Evolutionary conservation across 1,139 yeast genomes (phyloP).

Genomic region (Yamadazyma aaseri): DNA sequence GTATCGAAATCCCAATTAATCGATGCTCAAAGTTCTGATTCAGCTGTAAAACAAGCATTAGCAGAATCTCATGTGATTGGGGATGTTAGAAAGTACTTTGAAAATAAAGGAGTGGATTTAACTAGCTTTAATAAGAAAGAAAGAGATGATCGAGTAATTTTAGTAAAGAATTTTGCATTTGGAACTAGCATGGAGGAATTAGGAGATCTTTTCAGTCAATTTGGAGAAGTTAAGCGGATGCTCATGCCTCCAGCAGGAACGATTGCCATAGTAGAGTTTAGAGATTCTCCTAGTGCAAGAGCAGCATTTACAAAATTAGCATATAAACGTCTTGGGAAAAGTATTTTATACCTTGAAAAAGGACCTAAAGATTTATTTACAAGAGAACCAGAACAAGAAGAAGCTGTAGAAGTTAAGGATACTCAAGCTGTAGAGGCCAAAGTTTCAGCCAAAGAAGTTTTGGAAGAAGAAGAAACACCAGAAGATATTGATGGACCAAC

Average conservation of each 20-base stretch:
- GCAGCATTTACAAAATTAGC: constrained; percentile 87
- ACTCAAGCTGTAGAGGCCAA: constrained; percentile 33
- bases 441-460: constrained; percentile 27
- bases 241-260: constrained; percentile 98
- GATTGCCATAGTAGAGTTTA: constrained; percentile 90
- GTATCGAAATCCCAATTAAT: constrained; percentile 77
- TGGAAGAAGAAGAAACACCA: constrained; percentile 32
- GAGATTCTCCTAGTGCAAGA: constrained; percentile 82
- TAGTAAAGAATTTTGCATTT: constrained; percentile 87
- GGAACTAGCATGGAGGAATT: constrained; percentile 81
- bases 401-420: constrained; percentile 19
- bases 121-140: constrained; percentile 68
- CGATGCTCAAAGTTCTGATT: constrained; percentile 81
- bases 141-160: constrained; percentile 75
- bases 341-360: constrained; percentile 85
- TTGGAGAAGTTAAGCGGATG: constrained; percentile 77
- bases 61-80: constrained; percentile 97
- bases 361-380: constrained; percentile 86
- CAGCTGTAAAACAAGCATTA: constrained; percentile 96
- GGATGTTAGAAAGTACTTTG: constrained; percentile 85
- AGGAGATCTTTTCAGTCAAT: constrained; percentile 74
- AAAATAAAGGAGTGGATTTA: constrained; percentile 80
- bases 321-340: constrained; percentile 80
- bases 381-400: constrained; percentile 50
- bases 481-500: constrained; percentile 62